Conservation (phyloP, 2,329 filamentous ascomycete genomes). For the Xylariaceae sp. region DNA sequence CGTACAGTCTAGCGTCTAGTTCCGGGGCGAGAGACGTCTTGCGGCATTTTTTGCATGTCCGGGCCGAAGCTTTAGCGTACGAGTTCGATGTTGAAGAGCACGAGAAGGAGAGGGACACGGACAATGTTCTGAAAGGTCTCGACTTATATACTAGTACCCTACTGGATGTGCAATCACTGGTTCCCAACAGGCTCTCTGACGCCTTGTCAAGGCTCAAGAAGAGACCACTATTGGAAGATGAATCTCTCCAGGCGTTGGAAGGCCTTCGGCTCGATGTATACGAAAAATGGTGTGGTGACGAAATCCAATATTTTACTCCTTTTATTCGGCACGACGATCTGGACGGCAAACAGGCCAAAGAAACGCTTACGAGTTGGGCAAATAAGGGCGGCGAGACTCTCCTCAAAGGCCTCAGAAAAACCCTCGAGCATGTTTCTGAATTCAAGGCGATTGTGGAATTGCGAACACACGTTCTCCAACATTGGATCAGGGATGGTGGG, state of each 20-base stretch:
- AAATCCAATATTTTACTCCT: constrained; percentile 82
- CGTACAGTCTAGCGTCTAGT: constrained; percentile 80
- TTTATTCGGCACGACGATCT: constrained; percentile 84
- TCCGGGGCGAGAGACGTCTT: constrained; percentile 80
- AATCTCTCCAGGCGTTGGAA: constrained; percentile 65
- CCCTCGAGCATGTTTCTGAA: constrained; percentile 62
- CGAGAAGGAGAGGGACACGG: constrained; percentile 44
- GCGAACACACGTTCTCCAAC: constrained; percentile 69
- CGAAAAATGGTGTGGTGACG: constrained; percentile 77
- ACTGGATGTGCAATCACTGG: constrained; percentile 73
- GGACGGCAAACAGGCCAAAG: constrained; percentile 60
- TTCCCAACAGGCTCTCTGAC: constrained; percentile 72
- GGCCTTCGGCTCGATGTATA: constrained; percentile 78
- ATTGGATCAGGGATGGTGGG: constrained; percentile 73
- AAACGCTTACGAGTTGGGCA: constrained; percentile 67
- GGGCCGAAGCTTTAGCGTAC: constrained; percentile 68
- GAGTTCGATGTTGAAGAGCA: constrained; percentile 57
- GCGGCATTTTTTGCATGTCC: constrained; percentile 74
- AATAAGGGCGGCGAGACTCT: constrained; percentile 61
- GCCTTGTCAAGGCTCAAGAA: constrained; percentile 70
- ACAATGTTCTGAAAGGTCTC: constrained; percentile 65
- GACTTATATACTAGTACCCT: constrained; percentile 77
- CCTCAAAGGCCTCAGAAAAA: constrained; percentile 62
- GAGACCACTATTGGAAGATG: constrained; percentile 71
- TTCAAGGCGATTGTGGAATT: constrained; percentile 71